Evolutionary conservation across 345 rosid genomes (phyloP), one percentile per base, ranked within the genome.

Genomic region (Xanthoceras sorbifolium): DNA sequence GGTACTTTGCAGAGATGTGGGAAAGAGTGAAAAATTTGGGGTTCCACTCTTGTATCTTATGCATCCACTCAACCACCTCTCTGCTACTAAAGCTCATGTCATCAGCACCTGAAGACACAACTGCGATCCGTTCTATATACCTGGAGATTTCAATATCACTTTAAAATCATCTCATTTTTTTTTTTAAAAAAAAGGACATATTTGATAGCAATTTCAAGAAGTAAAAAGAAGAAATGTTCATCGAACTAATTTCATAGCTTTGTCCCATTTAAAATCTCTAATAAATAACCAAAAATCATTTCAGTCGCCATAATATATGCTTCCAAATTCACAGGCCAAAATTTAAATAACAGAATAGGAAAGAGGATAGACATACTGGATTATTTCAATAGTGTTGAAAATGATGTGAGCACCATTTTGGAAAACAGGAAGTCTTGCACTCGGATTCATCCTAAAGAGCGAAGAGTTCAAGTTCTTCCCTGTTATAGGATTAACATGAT

Each of bases 391-490:
- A 38, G 97, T 88, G 78, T 93, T 84, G 57, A 90, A 87, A 74
- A 95, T 86, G 82, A 88, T 76, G 78, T 89, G 93, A 48, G 90
- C 71, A 60, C 97, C 97, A 63, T 93, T 93, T 83, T 89, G 84
- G 86, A 95, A 95, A 77, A 95, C 92, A 3, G 94, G 99, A 73
- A 92, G 91, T 76, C 79, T 92, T 0, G 89, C 96, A 63, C 77
- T 86, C 0, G 87, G 89, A 78, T 93, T 95, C 88, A 82, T 89
- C 81, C 89, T 82, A 78, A 93, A 95, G 85, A 93, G 87, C n/a
- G 88, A 89, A n/a, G 94, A 69, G 67, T 87, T 91, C 92, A 93
- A 89, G 77, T 89, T 91, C 87, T 92, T 90, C 78, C 93, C 98
- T 4, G 89, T 87, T 71, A 90, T 76, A 34, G 98, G 97, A 80